Evolutionary conservation across 441 rosid genomes (phyloP).

Genomic region (Euphorbia schlechtendalii): DNA sequence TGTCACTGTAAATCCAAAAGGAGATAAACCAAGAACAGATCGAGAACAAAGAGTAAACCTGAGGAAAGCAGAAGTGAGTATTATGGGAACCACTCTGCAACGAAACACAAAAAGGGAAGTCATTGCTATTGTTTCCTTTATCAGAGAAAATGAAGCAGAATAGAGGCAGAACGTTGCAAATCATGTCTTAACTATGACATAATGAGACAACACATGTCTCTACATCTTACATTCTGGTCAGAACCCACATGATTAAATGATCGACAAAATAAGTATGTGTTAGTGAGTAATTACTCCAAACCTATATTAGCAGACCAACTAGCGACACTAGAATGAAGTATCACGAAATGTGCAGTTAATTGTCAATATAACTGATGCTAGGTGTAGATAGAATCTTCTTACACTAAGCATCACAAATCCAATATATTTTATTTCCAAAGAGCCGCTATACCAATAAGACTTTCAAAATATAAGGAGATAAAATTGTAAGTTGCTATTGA

Average conservation of each 20-base stretch:
- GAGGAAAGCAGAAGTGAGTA: slow-evolving; percentile 73
- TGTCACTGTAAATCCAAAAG: neutral
- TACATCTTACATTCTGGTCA: neutral
- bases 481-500: neutral
- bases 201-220: neutral
- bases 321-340: neutral
- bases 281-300: neutral
- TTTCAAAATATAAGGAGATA: neutral
- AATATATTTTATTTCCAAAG: slow-evolving; percentile 2
- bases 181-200: neutral
- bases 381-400: neutral
- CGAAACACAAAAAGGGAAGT: slow-evolving; percentile 6
- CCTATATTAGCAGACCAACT: neutral
- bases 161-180: neutral
- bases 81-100: slow-evolving; percentile 64
- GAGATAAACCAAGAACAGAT: neutral
- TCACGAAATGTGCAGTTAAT: neutral
- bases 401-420: neutral
- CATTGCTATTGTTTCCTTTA: neutral
- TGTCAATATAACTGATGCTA: neutral
- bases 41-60: slow-evolving; percentile 39
- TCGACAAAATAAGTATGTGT: neutral
- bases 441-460: neutral
- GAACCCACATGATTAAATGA: neutral
- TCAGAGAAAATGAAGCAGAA: neutral